Conservation (phyloP, 345 rosid species). For the Durio zibethinus region DNA sequence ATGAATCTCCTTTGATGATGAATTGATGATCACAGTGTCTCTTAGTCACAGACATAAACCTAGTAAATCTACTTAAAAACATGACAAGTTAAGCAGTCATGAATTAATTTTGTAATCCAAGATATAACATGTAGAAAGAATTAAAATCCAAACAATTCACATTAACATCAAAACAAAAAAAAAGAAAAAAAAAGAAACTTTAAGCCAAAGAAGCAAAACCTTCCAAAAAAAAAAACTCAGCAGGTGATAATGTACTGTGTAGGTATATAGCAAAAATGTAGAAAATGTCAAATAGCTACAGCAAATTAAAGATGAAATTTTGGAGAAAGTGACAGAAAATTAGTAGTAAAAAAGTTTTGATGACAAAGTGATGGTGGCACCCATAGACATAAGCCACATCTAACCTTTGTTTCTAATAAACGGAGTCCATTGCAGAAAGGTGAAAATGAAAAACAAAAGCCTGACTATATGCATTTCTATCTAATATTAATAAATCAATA, state of each 20-base stretch:
- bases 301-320: neutral
- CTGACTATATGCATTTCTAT: neutral
- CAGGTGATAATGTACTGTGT: neutral
- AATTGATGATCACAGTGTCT: neutral
- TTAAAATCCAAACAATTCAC: neutral
- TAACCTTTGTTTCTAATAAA: neutral
- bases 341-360: neutral
- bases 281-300: neutral
- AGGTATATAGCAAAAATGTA: neutral
- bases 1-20: neutral
- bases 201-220: neutral
- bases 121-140: too few relatives aligned
- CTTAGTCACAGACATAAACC: neutral
- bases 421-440: slow-evolving; percentile 6
- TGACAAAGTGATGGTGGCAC: neutral
- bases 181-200: neutral
- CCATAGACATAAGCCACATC: neutral
- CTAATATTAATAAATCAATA: neutral
- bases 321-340: neutral
- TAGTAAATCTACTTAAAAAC: neutral
- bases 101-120: neutral
- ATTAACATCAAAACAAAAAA: neutral
- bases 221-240: neutral
- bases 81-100: neutral
- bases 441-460: too few relatives aligned